phyloP scores from a whole-genome alignment of 2,329 filamentous ascomycete genomes.

The Zymoseptoria tritici region DNA sequence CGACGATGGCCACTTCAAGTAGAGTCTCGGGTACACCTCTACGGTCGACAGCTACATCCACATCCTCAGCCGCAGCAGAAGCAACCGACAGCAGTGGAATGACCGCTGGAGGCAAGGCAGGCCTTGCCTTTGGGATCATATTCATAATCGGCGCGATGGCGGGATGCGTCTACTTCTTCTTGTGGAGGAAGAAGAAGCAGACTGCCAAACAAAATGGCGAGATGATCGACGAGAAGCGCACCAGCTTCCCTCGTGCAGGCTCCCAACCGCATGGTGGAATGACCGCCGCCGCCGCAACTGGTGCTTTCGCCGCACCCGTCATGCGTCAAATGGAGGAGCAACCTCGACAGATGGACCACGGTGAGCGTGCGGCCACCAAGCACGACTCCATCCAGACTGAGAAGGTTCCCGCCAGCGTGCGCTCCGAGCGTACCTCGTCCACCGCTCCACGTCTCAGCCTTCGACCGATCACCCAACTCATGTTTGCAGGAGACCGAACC shows the following conservation, averaged over 20 bases:
- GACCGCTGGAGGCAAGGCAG: conserved; percentile 57
- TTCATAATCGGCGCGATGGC: conserved; percentile 59
- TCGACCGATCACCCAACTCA: conserved; percentile 75
- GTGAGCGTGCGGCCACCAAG: conserved; percentile 3
- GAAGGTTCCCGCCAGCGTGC: conserved; percentile 32
- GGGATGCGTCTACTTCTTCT: conserved; percentile 62
- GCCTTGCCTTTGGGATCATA: conserved; percentile 76
- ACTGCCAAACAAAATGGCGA: conserved; percentile 27
- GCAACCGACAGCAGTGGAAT: conserved; percentile 29
- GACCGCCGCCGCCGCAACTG: conserved; percentile 4
- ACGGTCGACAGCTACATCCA: conserved; percentile 7
- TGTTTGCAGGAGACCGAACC: conserved; percentile 45
- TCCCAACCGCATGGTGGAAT: conserved; percentile 11
- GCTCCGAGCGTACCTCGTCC: conserved; percentile 41
- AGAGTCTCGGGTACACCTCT: conserved; percentile 18
- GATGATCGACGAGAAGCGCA: conserved; percentile 32
- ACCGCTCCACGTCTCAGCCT: conserved; percentile 75
- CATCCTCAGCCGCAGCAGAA: conserved; percentile 4
- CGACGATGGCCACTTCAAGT: neutral
- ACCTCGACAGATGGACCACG: neutral
- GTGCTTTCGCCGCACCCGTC: conserved; percentile 4
- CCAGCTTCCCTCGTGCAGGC: conserved; percentile 17
- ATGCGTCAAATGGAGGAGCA: neutral
- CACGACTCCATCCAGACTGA: conserved; percentile 20
- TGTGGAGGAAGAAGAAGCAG: conserved; percentile 63